Percentiles rank a stretch among this genome's conserved stretches.
phyloP scores from a whole-genome alignment of 2,329 filamentous ascomycete genomes.

The Orbilia oligospora region DNA sequence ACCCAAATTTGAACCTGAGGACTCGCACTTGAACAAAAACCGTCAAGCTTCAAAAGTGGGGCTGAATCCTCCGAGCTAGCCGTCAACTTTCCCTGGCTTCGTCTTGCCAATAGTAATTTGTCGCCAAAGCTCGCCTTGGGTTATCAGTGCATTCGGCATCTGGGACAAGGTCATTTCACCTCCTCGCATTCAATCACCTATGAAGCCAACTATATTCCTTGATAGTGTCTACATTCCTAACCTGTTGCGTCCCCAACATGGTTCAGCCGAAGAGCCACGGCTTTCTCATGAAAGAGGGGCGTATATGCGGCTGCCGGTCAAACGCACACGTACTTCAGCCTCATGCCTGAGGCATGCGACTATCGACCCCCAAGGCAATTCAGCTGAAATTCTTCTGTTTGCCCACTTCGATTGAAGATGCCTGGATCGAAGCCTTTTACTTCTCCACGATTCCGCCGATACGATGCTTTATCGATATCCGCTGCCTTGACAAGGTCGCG shows the following conservation, averaged over 20 bases:
- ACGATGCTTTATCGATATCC: slow-evolving; percentile 33
- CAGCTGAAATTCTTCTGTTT: slow-evolving; percentile 19
- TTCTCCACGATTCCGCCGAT: slow-evolving; percentile 27
- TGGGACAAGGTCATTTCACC: slow-evolving; percentile 1
- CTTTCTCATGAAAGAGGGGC: slow-evolving; percentile 41
- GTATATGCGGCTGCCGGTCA: slow-evolving; percentile 56
- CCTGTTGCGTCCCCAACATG: slow-evolving; percentile 35
- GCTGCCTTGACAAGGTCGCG: slow-evolving; percentile 12
- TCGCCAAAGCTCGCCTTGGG: slow-evolving; percentile 13
- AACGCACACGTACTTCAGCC: slow-evolving; percentile 45
- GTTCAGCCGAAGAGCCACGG: slow-evolving; percentile 36
- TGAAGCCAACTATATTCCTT: slow-evolving; percentile 31
- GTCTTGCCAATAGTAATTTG: slow-evolving; percentile 17
- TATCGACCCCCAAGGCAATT: slow-evolving; percentile 3
- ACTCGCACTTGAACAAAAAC: slow-evolving; percentile 9
- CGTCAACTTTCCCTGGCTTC: slow-evolving; percentile 9
- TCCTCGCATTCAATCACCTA: slow-evolving; percentile 49
- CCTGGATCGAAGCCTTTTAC: slow-evolving; percentile 26
- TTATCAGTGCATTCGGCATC: slow-evolving; percentile 12
- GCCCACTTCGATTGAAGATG: slow-evolving; percentile 19
- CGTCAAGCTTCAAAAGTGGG: slow-evolving; percentile 8
- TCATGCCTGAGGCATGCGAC: slow-evolving; percentile 35
- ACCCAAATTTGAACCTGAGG: neutral
- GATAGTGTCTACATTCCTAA: slow-evolving; percentile 54
- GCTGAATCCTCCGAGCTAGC: slow-evolving; percentile 7